Conservation (phyloP, 1,284 basidiomycete genomes). For the Trametes versicolor region DNA sequence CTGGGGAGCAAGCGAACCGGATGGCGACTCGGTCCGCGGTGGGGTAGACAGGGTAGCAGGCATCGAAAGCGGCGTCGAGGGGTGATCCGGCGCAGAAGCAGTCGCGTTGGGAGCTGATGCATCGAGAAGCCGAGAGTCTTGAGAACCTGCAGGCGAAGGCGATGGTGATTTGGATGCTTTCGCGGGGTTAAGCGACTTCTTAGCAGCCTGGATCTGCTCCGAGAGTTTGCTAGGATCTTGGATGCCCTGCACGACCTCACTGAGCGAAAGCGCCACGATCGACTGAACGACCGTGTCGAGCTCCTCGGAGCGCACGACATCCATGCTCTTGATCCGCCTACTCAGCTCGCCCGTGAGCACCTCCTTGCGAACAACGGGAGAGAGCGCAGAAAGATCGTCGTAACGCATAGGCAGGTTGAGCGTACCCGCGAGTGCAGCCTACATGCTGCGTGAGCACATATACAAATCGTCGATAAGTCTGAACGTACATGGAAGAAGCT, state of each 20-base stretch:
- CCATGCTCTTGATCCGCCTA: constrained; percentile 71
- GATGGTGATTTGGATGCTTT: constrained; percentile 53
- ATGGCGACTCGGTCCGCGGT: constrained; percentile 82
- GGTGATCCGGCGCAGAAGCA: constrained; percentile 84
- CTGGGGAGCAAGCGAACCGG: constrained; percentile 74
- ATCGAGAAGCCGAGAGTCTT: constrained; percentile 71
- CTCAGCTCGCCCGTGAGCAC: constrained; percentile 84
- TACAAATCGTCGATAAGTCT: too few species aligned
- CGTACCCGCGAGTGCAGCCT: constrained; percentile 83
- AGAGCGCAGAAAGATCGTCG: constrained; percentile 81
- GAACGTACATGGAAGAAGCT: constrained; percentile 80
- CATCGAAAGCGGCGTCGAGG: constrained; percentile 82
- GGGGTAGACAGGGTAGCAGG: constrained; percentile 77
- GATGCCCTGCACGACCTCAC: constrained; percentile 78
- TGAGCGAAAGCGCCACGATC: constrained; percentile 73
- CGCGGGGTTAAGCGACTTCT: constrained; percentile 48
- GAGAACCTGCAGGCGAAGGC: constrained; percentile 61
- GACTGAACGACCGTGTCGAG: constrained; percentile 74
- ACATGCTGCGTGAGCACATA: constrained; percentile 3
- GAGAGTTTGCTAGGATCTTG: constrained; percentile 73
- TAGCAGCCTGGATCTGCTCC: constrained; percentile 66
- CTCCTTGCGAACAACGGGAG: constrained; percentile 85
- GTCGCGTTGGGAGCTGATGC: constrained; percentile 70
- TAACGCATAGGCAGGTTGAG: constrained; percentile 83
- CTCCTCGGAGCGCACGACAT: constrained; percentile 60